A percentile compares a stretch with the other conserved stretches of the same genome.
phyloP scores from a whole-genome alignment of 805 yeast species.

The Starmerella davenportii region DNA sequence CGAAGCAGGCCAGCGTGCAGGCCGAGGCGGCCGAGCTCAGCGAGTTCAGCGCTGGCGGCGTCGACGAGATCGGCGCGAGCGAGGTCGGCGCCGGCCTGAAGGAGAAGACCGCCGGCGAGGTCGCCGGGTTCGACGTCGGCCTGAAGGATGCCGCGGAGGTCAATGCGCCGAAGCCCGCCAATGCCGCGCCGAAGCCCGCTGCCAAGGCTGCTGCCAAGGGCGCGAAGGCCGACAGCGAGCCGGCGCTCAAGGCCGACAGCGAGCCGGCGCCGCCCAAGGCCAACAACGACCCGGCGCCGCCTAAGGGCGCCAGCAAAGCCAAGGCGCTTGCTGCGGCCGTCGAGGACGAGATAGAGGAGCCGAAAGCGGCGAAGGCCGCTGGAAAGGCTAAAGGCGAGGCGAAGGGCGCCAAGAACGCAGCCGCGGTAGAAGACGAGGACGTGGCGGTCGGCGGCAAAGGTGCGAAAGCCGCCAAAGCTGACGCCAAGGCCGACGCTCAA shows the following conservation, averaged over 20 bases:
- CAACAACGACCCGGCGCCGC: neutral
- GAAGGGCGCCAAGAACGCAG: neutral
- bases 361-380: no score
- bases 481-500: neutral
- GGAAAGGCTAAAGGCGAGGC: no score
- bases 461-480: neutral
- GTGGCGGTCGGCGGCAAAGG: no score
- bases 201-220: neutral
- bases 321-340: no score
- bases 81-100: no score
- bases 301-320: no score
- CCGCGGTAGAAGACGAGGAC: no score
- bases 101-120: neutral
- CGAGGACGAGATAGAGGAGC: no score
- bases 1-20: neutral
- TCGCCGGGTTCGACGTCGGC: neutral
- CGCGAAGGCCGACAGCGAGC: slow-evolving; percentile 1
- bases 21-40: no score
- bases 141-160: neutral
- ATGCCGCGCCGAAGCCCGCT: neutral
- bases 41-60: no score
- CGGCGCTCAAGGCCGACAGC: neutral
- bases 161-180: neutral
- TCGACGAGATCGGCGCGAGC: no score
- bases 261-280: neutral